These are phyloP conservation scores for Heimioporus sp. DNA, from an alignment of 768 basidiomycete genomes.

Conservation along the genomic window DNA sequence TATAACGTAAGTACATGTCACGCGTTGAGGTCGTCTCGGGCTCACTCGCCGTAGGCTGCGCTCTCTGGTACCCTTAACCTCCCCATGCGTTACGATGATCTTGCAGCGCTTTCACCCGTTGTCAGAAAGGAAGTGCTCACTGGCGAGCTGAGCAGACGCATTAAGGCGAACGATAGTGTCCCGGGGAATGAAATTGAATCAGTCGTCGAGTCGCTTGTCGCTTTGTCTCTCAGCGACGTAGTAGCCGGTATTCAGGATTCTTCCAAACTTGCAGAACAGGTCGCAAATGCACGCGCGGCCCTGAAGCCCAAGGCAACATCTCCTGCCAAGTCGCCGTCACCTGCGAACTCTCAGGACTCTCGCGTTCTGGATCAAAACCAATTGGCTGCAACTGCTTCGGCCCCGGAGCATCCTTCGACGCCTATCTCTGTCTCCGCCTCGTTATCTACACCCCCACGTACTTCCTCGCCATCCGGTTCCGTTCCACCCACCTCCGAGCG, in stretches of 20 bases:
- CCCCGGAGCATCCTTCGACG: constrained; percentile 88
- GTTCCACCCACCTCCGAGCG: constrained; percentile 65
- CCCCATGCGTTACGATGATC: constrained; percentile 86
- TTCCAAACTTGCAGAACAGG: constrained; percentile 61
- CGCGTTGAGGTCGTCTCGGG: not conserved
- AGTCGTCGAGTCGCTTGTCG: constrained; percentile 72
- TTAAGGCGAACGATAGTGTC: constrained; percentile 57
- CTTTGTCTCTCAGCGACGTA: constrained; percentile 71
- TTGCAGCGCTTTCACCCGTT: constrained; percentile 79
- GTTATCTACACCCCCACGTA: constrained; percentile 78
- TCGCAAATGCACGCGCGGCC: constrained; percentile 40
- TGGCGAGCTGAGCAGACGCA: constrained; percentile 75
- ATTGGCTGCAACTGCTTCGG: constrained; percentile 73
- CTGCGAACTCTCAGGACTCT: constrained; percentile 67
- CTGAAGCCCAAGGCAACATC: constrained; percentile 37
- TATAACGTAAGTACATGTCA: constrained; percentile 56
- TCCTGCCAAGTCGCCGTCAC: constrained; percentile 51
- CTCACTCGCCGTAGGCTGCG: constrained; percentile 56
- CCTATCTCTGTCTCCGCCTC: constrained; percentile 77
- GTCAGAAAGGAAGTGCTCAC: constrained; percentile 84
- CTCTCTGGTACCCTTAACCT: constrained; percentile 75
- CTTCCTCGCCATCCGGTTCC: constrained; percentile 71
- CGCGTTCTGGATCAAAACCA: constrained; percentile 62
- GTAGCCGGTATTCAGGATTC: constrained; percentile 74
- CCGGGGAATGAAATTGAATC: constrained; percentile 54